A percentile compares a stretch with the other conserved stretches of the same genome.
Conservation (phyloP, 2,329 filamentous ascomycete genomes). For the Penicillium janthinellum region DNA sequence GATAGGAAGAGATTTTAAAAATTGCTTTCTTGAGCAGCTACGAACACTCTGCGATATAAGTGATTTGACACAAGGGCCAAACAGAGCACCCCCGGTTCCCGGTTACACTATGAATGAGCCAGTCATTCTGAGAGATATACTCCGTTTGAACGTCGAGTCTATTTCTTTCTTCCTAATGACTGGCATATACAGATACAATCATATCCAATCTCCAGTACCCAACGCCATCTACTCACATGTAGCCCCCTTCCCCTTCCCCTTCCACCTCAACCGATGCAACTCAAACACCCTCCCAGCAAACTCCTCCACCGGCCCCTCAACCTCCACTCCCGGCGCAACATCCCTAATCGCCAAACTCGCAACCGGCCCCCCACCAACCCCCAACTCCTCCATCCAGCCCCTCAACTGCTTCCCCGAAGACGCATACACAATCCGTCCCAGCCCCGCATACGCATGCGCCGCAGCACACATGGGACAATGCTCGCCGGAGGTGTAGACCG, state of each 20-base stretch:
- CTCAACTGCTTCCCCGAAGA: slow-evolving; percentile 16
- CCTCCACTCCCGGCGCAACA: slow-evolving; percentile 10
- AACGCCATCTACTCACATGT: background rate
- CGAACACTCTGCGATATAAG: too few relatives aligned
- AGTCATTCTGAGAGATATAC: too few relatives aligned
- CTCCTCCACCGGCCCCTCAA: slow-evolving; percentile 15
- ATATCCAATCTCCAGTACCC: too few relatives aligned
- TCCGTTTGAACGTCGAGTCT: too few relatives aligned
- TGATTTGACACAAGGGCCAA: too few relatives aligned
- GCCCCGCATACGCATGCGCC: slow-evolving; percentile 16
- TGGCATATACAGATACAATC: too few relatives aligned
- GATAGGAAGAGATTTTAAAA: too few relatives aligned
- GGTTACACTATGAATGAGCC: too few relatives aligned
- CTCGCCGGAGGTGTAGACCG: slow-evolving; percentile 21
- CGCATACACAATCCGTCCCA: slow-evolving; percentile 20
- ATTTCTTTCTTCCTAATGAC: too few relatives aligned
- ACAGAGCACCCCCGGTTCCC: too few relatives aligned
- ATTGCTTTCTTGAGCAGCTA: too few relatives aligned
- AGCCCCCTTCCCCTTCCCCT: background rate
- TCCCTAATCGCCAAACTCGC: slow-evolving; percentile 18
- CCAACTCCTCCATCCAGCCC: slow-evolving; percentile 16
- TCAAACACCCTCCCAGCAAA: slow-evolving; percentile 14
- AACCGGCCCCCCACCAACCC: slow-evolving; percentile 14
- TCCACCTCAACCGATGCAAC: slow-evolving; percentile 12
- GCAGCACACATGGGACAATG: slow-evolving; percentile 21